Percentiles rank a stretch among this genome's conserved stretches.
phyloP scores from a whole-genome alignment of 2,329 filamentous ascomycete genomes.

The Microcera coccophila region DNA sequence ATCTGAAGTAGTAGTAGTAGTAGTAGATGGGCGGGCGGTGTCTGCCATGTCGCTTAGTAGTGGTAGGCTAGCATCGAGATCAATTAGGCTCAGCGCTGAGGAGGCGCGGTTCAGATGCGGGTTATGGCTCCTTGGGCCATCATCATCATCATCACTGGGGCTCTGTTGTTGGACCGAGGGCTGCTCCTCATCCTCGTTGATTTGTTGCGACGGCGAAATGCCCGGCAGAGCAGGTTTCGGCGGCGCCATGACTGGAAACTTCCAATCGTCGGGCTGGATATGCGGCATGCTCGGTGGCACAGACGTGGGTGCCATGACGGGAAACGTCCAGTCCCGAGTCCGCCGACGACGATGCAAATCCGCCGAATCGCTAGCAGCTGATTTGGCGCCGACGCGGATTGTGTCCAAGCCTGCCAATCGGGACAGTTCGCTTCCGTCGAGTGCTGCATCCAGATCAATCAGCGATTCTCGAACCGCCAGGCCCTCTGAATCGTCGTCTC shows the following conservation, averaged over 20 bases:
- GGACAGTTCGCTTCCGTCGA: slow-evolving; percentile 53
- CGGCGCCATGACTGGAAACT: too few relatives aligned
- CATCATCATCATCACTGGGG: too few relatives aligned
- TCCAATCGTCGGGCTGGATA: too few relatives aligned
- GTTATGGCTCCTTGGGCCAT: too few relatives aligned
- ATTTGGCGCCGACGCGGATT: slow-evolving; percentile 49
- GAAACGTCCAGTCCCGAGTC: slow-evolving; percentile 58
- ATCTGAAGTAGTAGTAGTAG: slow-evolving; percentile 54
- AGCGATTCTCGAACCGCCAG: slow-evolving; percentile 57
- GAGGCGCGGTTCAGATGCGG: slow-evolving; percentile 40
- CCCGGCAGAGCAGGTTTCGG: slow-evolving; percentile 52
- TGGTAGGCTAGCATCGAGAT: slow-evolving; percentile 53
- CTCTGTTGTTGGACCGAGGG: too few relatives aligned
- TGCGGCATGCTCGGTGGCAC: slow-evolving; percentile 48
- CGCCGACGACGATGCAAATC: slow-evolving; percentile 50
- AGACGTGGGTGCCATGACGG: slow-evolving; percentile 44
- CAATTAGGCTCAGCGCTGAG: slow-evolving; percentile 48
- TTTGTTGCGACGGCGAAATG: slow-evolving; percentile 39
- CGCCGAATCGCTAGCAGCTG: slow-evolving; percentile 55
- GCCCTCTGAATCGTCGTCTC: slow-evolving; percentile 49
- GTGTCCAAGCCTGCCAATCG: slow-evolving; percentile 60
- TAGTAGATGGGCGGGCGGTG: slow-evolving; percentile 58
- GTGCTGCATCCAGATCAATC: slow-evolving; percentile 61
- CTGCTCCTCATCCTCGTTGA: slow-evolving; percentile 27
- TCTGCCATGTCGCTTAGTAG: slow-evolving; percentile 47